Conservation (phyloP, 2,329 filamentous ascomycete species). For the Pseudocercospora eumusae region DNA sequence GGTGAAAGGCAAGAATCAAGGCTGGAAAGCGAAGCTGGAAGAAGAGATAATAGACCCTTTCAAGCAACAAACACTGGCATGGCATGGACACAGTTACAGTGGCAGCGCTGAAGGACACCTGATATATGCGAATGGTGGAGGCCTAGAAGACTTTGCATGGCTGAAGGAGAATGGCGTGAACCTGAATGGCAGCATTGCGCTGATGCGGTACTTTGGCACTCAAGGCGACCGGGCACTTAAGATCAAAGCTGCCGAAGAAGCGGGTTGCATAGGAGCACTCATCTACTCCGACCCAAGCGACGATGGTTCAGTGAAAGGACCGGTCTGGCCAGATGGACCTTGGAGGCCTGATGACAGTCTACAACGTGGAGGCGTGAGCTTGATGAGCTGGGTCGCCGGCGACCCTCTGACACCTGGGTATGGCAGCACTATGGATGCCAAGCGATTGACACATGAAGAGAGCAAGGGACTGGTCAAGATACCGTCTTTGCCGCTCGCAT, state of each 20-base stretch:
- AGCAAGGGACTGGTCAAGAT: conserved; percentile 76
- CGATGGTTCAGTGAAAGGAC: conserved; percentile 67
- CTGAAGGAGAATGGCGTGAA: conserved; percentile 71
- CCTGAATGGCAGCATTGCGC: conserved; percentile 75
- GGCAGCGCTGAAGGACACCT: conserved; percentile 84
- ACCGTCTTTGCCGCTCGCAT: conserved; percentile 85
- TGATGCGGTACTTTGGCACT: conserved; percentile 78
- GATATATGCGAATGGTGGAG: conserved; percentile 91
- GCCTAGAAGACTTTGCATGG: conserved; percentile 75
- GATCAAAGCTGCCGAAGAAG: conserved; percentile 83
- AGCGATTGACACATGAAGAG: conserved; percentile 68
- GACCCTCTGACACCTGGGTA: conserved; percentile 91
- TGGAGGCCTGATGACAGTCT: conserved; percentile 81
- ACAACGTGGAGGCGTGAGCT: conserved; percentile 76
- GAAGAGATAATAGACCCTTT: conserved; percentile 72
- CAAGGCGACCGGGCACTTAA: conserved; percentile 75
- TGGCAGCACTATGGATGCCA: conserved; percentile 67
- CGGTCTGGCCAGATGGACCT: conserved; percentile 72
- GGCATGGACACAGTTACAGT: conserved; percentile 85
- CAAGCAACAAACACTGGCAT: conserved; percentile 69
- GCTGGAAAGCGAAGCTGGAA: conserved; percentile 81
- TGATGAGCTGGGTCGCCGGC: conserved; percentile 80
- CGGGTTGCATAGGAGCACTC: conserved; percentile 82
- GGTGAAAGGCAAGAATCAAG: conserved; percentile 63
- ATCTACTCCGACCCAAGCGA: conserved; percentile 90